Evolutionary conservation across 768 basidiomycete species (phyloP), one percentile per base, ranked within the genome.

Genomic region (Leccinum fibrillosum): DNA sequence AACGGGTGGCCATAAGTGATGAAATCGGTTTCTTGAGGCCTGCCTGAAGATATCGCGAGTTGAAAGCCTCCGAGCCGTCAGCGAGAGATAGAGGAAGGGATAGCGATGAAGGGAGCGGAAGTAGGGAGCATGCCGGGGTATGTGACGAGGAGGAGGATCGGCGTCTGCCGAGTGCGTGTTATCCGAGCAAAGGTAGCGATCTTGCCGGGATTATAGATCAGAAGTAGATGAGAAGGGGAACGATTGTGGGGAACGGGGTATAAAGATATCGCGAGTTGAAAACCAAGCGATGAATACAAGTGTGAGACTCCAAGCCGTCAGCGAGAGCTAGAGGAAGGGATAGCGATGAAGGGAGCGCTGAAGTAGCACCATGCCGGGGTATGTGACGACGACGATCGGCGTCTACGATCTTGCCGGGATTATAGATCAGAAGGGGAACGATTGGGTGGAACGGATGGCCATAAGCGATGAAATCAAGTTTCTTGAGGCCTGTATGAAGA

Each of bases 221-320:
- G 79, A 48, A 98, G 78, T 26, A 26, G 26, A 26, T 26, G 1
- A 26, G 26, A 26, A 26, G 26, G 0, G 97, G 96, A 5, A 98
- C 89, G 65, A 99, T 92, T 2, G 97, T 95, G 26, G 92, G 94
- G 64, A 92, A 86, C 34, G 86, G 83, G 73, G 82, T 82, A 62
- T 90, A 88, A 52, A 99, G 86, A 76, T 98, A 99, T 21, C 94
- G 85, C 17, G 90, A 82, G 78, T 98, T 98, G 82, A 99, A 99
- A 1, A 94, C 94, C 39, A 99, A 80, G 21, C 97, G 85, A 39
- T 86, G 85, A 6, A 98, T 79, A 26, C 97, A 86, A 62, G 83
- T 82, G 32, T 79, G 77, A 96, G 77, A 96, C 75, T 98, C 95
- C 0, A 80, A 75, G 32, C 97, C 96, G 28, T 94, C 90, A 23